Evolutionary conservation across 139 green algal genomes (phyloP).

Genomic region (Coelastrella sp.): DNA sequence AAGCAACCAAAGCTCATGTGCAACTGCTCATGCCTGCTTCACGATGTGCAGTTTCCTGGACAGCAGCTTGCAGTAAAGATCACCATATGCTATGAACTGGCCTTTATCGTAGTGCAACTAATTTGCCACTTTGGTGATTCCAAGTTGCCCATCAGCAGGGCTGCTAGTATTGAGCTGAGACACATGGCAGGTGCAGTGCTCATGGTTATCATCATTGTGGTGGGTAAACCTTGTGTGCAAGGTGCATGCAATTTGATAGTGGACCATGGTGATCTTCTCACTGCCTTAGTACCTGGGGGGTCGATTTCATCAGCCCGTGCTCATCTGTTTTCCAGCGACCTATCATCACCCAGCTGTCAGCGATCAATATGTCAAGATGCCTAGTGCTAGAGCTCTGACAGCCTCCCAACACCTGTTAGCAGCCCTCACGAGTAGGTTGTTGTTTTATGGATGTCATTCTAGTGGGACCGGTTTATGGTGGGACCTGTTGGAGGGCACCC

Average conservation of each 20-base stretch:
- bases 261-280: too few species aligned
- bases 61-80: not conserved
- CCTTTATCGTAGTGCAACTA: not conserved
- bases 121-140: not conserved
- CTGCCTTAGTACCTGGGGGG: too few species aligned
- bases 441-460: not conserved
- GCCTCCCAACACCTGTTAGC: too few species aligned
- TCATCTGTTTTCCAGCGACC: too few species aligned
- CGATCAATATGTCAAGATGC: too few species aligned
- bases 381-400: too few species aligned
- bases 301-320: too few species aligned
- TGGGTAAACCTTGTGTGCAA: not conserved
- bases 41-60: not conserved
- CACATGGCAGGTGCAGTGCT: not conserved
- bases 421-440: too few species aligned
- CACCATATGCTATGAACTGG: not conserved
- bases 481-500: not conserved
- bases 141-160: not conserved
- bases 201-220: not conserved
- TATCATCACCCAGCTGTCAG: too few species aligned
- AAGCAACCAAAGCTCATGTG: too few species aligned
- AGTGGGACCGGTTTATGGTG: conserved; percentile 1
- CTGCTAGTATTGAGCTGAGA: not conserved
- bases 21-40: not conserved
- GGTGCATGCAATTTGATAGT: not conserved